These are phyloP conservation scores for Vanderwaltozyma yarrowii DNA, from an alignment of 805 yeast genomes.

Conservation along the genomic window DNA sequence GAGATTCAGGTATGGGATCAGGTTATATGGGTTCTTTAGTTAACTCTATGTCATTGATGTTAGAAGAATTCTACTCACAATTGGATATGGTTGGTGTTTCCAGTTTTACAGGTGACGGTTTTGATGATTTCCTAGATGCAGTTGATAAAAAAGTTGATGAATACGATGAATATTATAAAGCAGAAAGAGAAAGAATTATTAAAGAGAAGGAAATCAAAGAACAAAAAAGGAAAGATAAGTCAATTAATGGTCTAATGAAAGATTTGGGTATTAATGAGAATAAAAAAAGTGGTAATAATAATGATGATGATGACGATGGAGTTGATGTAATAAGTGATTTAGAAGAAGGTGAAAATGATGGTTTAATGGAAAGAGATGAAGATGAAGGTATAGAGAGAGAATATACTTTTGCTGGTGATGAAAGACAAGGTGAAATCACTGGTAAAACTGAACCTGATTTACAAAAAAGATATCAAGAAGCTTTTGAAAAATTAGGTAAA, in stretches of 20 bases:
- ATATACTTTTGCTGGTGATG: constrained; percentile 61
- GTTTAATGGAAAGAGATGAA: constrained; percentile 36
- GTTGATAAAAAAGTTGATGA: constrained; percentile 84
- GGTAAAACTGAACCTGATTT: constrained; percentile 35
- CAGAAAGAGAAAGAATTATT: constrained; percentile 75
- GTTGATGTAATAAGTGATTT: constrained; percentile 41
- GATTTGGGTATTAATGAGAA: constrained; percentile 59
- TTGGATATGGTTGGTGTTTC: constrained; percentile 90
- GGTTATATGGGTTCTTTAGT: constrained; percentile 93
- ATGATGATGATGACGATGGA: constrained; percentile 35
- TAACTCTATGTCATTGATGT: constrained; percentile 90
- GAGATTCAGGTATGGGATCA: constrained; percentile 42
- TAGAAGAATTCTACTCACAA: constrained; percentile 91
- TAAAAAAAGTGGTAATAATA: constrained; percentile 21
- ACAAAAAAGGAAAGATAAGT: constrained; percentile 57
- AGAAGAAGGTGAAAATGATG: constrained; percentile 36
- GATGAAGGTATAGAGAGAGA: constrained; percentile 52
- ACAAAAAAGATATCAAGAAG: constrained; percentile 63
- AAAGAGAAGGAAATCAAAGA: constrained; percentile 71
- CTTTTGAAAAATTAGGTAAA: constrained; percentile 55
- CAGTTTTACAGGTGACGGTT: constrained; percentile 87
- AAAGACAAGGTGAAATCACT: constrained; percentile 48
- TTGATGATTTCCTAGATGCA: constrained; percentile 78
- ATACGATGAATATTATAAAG: constrained; percentile 69
- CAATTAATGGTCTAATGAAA: constrained; percentile 64